Percentiles rank a stretch among this genome's conserved stretches.
Evolutionary conservation across 306 rosid genomes (phyloP).

Genomic region (Macrotyloma uniflorum): DNA sequence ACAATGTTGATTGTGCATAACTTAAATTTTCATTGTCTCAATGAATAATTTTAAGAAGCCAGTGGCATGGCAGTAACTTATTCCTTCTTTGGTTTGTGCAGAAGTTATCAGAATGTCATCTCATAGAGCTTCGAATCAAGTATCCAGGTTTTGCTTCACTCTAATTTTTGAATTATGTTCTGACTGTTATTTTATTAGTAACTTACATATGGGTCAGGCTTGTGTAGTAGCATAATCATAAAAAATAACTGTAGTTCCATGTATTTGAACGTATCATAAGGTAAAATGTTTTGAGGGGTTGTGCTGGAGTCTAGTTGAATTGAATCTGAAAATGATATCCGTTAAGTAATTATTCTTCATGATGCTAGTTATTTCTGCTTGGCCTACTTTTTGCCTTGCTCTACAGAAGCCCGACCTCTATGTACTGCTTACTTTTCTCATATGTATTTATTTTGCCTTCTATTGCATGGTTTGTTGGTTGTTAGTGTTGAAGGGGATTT

Average conservation of each 20-base stretch:
- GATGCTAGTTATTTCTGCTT: background rate
- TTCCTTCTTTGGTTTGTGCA: slow-evolving; percentile 36
- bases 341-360: background rate
- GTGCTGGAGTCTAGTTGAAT: slow-evolving; percentile 27
- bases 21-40: background rate
- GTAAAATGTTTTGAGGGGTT: background rate
- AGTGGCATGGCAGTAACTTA: slow-evolving; percentile 9
- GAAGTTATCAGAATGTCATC: slow-evolving; percentile 28
- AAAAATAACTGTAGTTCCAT: slow-evolving; percentile 1
- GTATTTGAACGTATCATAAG: background rate
- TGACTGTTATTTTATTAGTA: background rate
- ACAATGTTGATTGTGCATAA: background rate
- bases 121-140: slow-evolving; percentile 17
- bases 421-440: background rate
- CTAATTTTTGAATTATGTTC: slow-evolving; percentile 7
- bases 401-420: background rate
- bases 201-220: background rate
- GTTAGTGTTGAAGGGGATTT: slow-evolving; percentile 2
- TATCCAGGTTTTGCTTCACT: slow-evolving; percentile 41
- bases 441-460: background rate
- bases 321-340: slow-evolving; percentile 9
- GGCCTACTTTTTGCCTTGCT: background rate
- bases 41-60: slow-evolving; percentile 12
- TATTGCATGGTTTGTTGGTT: slow-evolving; percentile 17
- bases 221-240: slow-evolving; percentile 4